Conservation (phyloP, 1,284 basidiomycete genomes). For the Ganoderma lingzhi region DNA sequence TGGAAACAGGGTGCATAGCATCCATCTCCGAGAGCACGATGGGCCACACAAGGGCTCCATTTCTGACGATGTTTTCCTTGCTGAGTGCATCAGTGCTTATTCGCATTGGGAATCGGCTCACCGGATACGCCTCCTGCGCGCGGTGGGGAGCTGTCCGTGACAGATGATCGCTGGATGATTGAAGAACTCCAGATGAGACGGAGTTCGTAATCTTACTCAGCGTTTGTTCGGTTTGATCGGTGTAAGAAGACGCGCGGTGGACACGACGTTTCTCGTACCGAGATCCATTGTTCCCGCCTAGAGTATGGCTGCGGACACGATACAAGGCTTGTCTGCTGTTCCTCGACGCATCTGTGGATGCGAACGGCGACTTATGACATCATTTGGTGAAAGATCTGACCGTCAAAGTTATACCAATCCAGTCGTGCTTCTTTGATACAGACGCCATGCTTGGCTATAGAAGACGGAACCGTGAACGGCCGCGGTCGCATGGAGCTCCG, state of each 20-base stretch:
- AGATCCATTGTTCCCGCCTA: neutral
- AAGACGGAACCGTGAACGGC: too few species aligned
- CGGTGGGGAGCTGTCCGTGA: neutral
- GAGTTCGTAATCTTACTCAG: neutral
- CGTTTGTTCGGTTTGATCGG: neutral
- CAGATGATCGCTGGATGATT: neutral
- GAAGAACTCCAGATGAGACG: neutral
- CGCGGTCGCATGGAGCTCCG: too few species aligned
- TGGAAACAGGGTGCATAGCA: neutral
- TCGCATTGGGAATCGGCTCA: neutral
- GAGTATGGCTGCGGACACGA: neutral
- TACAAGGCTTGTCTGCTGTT: neutral
- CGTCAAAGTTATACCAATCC: neutral
- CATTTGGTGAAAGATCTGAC: neutral
- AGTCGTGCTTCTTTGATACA: neutral
- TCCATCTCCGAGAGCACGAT: neutral
- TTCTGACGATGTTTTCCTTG: neutral
- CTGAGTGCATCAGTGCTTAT: neutral
- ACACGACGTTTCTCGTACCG: neutral
- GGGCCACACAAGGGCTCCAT: neutral
- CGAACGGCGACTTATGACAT: neutral
- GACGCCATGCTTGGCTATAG: too few species aligned
- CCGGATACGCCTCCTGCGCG: neutral
- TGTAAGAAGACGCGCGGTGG: neutral
- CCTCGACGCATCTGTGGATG: neutral